Conservation (phyloP, 495 filamentous ascomycete species). For the Cercophora samala region DNA sequence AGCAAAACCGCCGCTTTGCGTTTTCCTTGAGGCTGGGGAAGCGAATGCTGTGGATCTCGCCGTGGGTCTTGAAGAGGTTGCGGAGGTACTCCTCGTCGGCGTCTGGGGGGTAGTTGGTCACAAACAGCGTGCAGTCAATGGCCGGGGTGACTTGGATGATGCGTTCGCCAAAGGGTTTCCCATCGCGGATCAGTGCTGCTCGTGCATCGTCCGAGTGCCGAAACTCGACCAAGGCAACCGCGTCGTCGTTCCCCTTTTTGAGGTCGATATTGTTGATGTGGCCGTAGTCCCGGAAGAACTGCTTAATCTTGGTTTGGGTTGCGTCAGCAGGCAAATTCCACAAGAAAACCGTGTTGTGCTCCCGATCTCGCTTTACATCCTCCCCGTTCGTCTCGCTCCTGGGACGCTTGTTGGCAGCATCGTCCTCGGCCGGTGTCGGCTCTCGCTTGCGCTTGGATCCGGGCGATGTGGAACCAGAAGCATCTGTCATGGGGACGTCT, state of each 20-base stretch:
- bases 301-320: conserved; percentile 67
- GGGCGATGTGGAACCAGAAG: conserved; percentile 25
- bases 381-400: conserved; percentile 47
- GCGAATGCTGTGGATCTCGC: conserved; percentile 79
- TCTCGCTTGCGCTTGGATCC: conserved; percentile 71
- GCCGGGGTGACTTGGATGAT: conserved; percentile 70
- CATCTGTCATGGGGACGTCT: conserved; percentile 33
- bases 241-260: conserved; percentile 53
- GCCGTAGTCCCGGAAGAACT: conserved; percentile 89
- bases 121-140: conserved; percentile 74
- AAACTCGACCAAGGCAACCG: conserved; percentile 81
- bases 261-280: conserved; percentile 73
- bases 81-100: conserved; percentile 80
- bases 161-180: conserved; percentile 67
- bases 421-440: conserved; percentile 41
- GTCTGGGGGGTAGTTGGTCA: conserved; percentile 84
- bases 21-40: conserved; percentile 89
- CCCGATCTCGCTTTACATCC: conserved; percentile 71
- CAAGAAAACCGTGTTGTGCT: conserved; percentile 81
- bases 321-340: conserved; percentile 66
- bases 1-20: conserved; percentile 86
- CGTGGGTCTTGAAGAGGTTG: conserved; percentile 69
- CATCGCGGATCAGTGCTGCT: conserved; percentile 73
- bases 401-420: conserved; percentile 54
- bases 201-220: conserved; percentile 72